A percentile compares a stretch with the other conserved stretches of the same genome.
phyloP scores from a whole-genome alignment of 2,329 filamentous ascomycete genomes.

The Hypoxylon sp. region DNA sequence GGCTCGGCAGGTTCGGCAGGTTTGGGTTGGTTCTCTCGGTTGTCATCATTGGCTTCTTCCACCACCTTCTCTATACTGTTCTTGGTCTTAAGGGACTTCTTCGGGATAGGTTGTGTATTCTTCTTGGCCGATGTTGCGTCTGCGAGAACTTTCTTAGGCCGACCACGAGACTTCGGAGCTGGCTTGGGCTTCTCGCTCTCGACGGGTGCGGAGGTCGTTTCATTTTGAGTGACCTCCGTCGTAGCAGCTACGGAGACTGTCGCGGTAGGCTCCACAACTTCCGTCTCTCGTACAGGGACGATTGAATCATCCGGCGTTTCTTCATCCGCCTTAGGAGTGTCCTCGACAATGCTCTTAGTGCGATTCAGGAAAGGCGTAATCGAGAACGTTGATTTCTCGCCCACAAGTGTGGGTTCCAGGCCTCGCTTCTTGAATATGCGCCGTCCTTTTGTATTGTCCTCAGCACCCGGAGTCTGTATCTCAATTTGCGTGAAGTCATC shows the following conservation, averaged over 20 bases:
- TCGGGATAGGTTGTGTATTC: slow-evolving; percentile 55
- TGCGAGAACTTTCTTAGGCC: slow-evolving; percentile 61
- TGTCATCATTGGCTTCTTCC: slow-evolving; percentile 52
- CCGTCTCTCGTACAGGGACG: slow-evolving; percentile 35
- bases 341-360: slow-evolving; percentile 68
- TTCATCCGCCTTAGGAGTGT: slow-evolving; percentile 47
- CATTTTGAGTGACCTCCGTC: slow-evolving; percentile 30
- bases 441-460: slow-evolving; percentile 53
- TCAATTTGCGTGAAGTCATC: slow-evolving; percentile 61
- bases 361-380: slow-evolving; percentile 94
- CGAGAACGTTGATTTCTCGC: slow-evolving; percentile 92
- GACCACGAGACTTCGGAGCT: slow-evolving; percentile 58
- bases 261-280: slow-evolving; percentile 33
- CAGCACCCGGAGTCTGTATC: slow-evolving; percentile 58
- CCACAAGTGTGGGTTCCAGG: slow-evolving; percentile 70
- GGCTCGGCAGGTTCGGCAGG: slow-evolving; percentile 34
- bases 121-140: slow-evolving; percentile 62
- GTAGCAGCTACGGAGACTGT: slow-evolving; percentile 12
- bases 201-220: slow-evolving; percentile 39
- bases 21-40: slow-evolving; percentile 51
- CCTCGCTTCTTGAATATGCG: slow-evolving; percentile 68
- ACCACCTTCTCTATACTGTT: slow-evolving; percentile 48
- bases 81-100: slow-evolving; percentile 53
- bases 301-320: slow-evolving; percentile 46
- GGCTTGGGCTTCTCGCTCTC: slow-evolving; percentile 48